phyloP scores from a whole-genome alignment of 129 eudicot genomes.

The Calendula officinalis region DNA sequence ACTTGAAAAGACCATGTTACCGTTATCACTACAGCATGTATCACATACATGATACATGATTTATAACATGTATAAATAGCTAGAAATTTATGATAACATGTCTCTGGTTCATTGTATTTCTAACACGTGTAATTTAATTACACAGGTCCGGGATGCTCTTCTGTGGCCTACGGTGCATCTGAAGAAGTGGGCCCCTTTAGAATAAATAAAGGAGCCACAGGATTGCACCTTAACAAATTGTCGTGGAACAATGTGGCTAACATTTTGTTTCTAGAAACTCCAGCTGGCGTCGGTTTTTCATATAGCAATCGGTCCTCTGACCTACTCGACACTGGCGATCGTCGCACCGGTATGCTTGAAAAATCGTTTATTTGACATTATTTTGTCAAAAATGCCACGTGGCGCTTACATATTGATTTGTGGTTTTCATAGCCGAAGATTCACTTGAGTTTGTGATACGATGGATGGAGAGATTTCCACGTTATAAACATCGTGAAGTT shows the following conservation, averaged over 20 bases:
- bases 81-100: background rate
- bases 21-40: too few relatives aligned
- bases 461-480: conserved; percentile 94
- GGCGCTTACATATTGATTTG: background rate
- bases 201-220: conserved; percentile 67
- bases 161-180: conserved; percentile 97
- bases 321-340: conserved; percentile 81
- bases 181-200: conserved; percentile 96
- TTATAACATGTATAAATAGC: too few relatives aligned
- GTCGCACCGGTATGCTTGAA: conserved; percentile 62
- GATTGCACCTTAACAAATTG: conserved; percentile 71
- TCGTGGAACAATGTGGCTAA: conserved; percentile 88
- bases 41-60: too few relatives aligned
- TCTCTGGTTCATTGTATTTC: background rate
- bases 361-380: background rate
- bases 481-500: conserved; percentile 65
- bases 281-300: conserved; percentile 98
- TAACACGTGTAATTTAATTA: background rate
- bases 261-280: conserved; percentile 86
- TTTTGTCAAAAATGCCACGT: background rate
- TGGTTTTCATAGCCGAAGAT: conserved; percentile 63
- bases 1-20: too few relatives aligned
- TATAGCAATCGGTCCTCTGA: conserved; percentile 80
- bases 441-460: conserved; percentile 62
- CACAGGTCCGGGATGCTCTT: conserved; percentile 98